A percentile compares a stretch with the other conserved stretches of the same genome.
Evolutionary conservation across 805 yeast genomes (phyloP).

Genomic region (Wickerhamomyces strasburgensis): DNA sequence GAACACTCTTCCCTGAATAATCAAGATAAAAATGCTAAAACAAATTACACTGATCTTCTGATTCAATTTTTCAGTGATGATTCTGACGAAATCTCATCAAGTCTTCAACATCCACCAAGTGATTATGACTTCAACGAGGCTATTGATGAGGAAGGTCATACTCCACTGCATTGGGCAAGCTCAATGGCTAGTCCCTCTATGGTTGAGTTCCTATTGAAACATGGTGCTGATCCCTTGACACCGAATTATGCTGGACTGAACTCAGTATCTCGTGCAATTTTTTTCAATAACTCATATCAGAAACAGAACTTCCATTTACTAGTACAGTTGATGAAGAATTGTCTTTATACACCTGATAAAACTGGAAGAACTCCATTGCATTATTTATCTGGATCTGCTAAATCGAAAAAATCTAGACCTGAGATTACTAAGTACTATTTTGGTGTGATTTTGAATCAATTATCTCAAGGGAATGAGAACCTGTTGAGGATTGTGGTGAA

Average conservation of each 20-base stretch:
- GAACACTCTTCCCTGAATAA: conserved; percentile 24
- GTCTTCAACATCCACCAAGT: conserved; percentile 51
- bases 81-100: conserved; percentile 27
- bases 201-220: conserved; percentile 49
- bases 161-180: conserved; percentile 82
- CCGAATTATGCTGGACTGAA: conserved; percentile 59
- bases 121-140: conserved; percentile 61
- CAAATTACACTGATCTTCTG: conserved; percentile 35
- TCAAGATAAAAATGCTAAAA: conserved; percentile 24
- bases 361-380: conserved; percentile 73
- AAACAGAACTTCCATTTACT: conserved; percentile 54
- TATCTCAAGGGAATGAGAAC: conserved; percentile 35
- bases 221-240: conserved; percentile 56
- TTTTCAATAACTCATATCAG: conserved; percentile 70
- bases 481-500: conserved; percentile 57
- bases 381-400: conserved; percentile 51
- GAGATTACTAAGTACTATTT: conserved; percentile 52
- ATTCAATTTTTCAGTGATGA: conserved; percentile 46
- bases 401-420: conserved; percentile 44
- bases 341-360: conserved; percentile 66
- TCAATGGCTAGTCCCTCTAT: conserved; percentile 67
- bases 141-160: conserved; percentile 77
- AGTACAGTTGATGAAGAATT: conserved; percentile 54
- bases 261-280: conserved; percentile 61
- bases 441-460: conserved; percentile 40